phyloP scores from a whole-genome alignment of 2,329 filamentous ascomycete species.

The Stachybotrys elegans region DNA sequence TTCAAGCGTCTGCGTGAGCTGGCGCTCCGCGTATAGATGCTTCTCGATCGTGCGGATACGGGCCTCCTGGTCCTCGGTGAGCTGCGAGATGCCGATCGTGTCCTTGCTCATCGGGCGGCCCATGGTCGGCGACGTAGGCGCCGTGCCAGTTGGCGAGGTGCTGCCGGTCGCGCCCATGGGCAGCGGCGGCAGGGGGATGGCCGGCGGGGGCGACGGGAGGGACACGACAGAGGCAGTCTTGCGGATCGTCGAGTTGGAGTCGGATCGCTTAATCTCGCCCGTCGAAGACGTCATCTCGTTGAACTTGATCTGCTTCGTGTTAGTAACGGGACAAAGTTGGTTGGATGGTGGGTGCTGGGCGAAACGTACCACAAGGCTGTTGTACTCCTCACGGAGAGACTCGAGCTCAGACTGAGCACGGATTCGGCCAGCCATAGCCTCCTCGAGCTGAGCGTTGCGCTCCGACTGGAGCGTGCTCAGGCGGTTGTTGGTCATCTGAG shows the following conservation, averaged over 20 bases:
- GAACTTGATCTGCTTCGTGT: slow-evolving; percentile 50
- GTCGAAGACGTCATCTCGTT: slow-evolving; percentile 39
- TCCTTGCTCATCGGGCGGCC: slow-evolving; percentile 80
- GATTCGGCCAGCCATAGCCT: slow-evolving; percentile 61
- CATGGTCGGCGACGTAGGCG: slow-evolving; percentile 48
- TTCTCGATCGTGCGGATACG: slow-evolving; percentile 96
- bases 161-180: slow-evolving; percentile 56
- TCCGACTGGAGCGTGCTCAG: slow-evolving; percentile 77
- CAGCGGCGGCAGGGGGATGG: slow-evolving; percentile 90
- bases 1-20: slow-evolving; percentile 90
- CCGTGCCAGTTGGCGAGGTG: slow-evolving; percentile 36
- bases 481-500: slow-evolving; percentile 78
- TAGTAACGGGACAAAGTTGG: slow-evolving; percentile 12
- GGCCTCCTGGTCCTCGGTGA: slow-evolving; percentile 91
- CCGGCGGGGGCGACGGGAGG: slow-evolving; percentile 87
- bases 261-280: slow-evolving; percentile 50
- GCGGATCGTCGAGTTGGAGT: slow-evolving; percentile 66
- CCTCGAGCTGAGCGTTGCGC: slow-evolving; percentile 70
- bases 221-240: slow-evolving; percentile 81
- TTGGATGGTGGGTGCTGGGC: too few relatives aligned
- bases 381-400: slow-evolving; percentile 62
- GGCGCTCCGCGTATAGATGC: slow-evolving; percentile 91
- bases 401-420: slow-evolving; percentile 67
- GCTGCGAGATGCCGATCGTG: slow-evolving; percentile 59
- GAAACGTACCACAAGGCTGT: slow-evolving; percentile 67